Evolutionary conservation across 1,284 basidiomycete genomes (phyloP).

Genomic region (Cryptococcus wingfieldii): DNA sequence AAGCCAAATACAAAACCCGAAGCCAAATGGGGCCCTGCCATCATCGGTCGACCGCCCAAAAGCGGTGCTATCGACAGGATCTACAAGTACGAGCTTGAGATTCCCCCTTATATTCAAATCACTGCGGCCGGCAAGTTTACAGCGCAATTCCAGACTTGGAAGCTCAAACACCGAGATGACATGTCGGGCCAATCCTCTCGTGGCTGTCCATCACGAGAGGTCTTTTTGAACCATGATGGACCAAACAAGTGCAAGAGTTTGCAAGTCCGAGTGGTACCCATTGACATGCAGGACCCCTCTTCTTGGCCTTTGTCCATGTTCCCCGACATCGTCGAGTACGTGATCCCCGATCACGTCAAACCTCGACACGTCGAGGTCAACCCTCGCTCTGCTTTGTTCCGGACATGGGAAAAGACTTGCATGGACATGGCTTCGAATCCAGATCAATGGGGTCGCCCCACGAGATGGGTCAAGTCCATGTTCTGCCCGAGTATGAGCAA

Average conservation of each 20-base stretch:
- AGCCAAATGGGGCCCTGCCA: background rate
- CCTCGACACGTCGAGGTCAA: background rate
- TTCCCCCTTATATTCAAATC: background rate
- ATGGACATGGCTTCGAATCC: background rate
- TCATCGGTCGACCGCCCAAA: background rate
- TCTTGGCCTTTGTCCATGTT: background rate
- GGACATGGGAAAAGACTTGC: background rate
- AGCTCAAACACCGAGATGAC: background rate
- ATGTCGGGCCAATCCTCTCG: background rate
- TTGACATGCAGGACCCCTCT: background rate
- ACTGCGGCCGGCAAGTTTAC: background rate
- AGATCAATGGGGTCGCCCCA: slow-evolving; percentile 6
- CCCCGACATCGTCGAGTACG: background rate
- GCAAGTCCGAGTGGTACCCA: background rate
- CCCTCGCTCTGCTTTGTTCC: no score
- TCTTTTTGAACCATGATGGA: background rate
- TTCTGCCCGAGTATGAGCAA: no score
- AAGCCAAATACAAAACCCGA: background rate
- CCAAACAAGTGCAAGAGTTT: background rate
- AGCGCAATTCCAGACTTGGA: background rate
- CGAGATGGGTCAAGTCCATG: slow-evolving; percentile 2
- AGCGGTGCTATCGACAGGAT: background rate
- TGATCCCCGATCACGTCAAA: background rate
- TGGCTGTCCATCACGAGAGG: background rate
- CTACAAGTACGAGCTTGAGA: background rate